phyloP scores from a whole-genome alignment of 176 grass and related monocot species.

The Miscanthus lutarioriparius region DNA sequence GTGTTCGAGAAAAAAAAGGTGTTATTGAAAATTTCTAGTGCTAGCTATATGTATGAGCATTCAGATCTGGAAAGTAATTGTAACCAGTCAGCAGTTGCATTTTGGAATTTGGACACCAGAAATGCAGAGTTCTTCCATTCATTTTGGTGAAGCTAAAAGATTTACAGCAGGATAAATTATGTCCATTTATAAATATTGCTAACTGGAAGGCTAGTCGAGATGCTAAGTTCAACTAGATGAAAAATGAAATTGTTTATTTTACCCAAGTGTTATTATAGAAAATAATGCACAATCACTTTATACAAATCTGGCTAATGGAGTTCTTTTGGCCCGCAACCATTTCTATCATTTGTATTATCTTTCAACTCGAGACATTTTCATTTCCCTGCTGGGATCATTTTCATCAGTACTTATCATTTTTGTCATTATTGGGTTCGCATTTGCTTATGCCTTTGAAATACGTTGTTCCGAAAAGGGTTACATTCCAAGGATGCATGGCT shows the following conservation, averaged over 20 bases:
- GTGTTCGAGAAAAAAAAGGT: not conserved
- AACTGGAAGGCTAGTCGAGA: not conserved
- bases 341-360: not conserved
- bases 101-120: not conserved
- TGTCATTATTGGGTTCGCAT: not conserved
- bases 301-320: not conserved
- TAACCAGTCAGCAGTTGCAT: not conserved
- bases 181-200: not conserved
- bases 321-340: not conserved
- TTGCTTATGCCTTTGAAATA: conserved; percentile 2
- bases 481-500: not conserved
- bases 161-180: not conserved
- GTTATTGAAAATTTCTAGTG: not conserved
- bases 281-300: not conserved
- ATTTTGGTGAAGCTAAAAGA: not conserved
- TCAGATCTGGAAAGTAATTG: conserved; percentile 2
- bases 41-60: not conserved
- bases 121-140: not conserved
- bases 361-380: not conserved
- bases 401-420: conserved; percentile 3
- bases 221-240: not conserved
- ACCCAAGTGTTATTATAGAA: not conserved
- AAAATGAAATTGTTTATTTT: not conserved
- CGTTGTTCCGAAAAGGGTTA: not conserved
- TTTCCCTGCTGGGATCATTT: not conserved